Evolutionary conservation across 2,329 filamentous ascomycete species (phyloP).

Genomic region (Amphichorda felina): DNA sequence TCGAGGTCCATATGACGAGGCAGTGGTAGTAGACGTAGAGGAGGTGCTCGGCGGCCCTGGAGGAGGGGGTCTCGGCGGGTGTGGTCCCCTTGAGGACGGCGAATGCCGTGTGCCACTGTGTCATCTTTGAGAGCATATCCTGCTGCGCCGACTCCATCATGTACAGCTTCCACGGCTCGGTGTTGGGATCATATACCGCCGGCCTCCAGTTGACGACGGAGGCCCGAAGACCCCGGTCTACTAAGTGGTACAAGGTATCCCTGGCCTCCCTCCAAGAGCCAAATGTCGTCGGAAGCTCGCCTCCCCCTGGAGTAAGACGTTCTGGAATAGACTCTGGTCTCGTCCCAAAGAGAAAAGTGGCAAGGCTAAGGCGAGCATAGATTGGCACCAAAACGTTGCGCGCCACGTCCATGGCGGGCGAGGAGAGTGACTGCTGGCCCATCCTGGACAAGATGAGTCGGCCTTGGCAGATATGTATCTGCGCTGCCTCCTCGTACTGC

Average conservation of each 20-base stretch:
- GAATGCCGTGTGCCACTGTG: slow-evolving; percentile 18
- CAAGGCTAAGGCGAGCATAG: slow-evolving; percentile 28
- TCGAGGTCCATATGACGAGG: slow-evolving; percentile 19
- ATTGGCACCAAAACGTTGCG: slow-evolving; percentile 28
- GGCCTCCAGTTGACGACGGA: slow-evolving; percentile 17
- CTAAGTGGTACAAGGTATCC: slow-evolving; percentile 20
- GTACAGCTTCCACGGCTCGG: slow-evolving; percentile 11
- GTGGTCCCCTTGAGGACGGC: slow-evolving; percentile 12
- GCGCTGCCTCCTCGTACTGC: slow-evolving; percentile 31
- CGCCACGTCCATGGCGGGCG: slow-evolving; percentile 22
- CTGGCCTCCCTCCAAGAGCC: slow-evolving; percentile 18
- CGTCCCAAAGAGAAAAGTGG: slow-evolving; percentile 26
- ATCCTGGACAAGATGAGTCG: slow-evolving; percentile 26
- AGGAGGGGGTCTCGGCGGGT: slow-evolving; percentile 6
- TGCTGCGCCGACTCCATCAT: slow-evolving; percentile 18
- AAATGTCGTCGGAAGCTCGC: slow-evolving; percentile 20
- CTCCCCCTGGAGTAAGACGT: slow-evolving; percentile 13
- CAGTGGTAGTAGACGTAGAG: slow-evolving; percentile 24
- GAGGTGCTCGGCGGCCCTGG: slow-evolving; percentile 11
- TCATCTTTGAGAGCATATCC: slow-evolving; percentile 15
- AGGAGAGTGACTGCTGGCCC: slow-evolving; percentile 4
- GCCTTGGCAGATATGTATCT: slow-evolving; percentile 31
- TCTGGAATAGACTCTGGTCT: slow-evolving; percentile 22
- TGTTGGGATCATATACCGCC: slow-evolving; percentile 12
- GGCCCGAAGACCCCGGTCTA: slow-evolving; percentile 23